Conservation (phyloP, 1,284 basidiomycete species). For the Trametes versicolor region DNA sequence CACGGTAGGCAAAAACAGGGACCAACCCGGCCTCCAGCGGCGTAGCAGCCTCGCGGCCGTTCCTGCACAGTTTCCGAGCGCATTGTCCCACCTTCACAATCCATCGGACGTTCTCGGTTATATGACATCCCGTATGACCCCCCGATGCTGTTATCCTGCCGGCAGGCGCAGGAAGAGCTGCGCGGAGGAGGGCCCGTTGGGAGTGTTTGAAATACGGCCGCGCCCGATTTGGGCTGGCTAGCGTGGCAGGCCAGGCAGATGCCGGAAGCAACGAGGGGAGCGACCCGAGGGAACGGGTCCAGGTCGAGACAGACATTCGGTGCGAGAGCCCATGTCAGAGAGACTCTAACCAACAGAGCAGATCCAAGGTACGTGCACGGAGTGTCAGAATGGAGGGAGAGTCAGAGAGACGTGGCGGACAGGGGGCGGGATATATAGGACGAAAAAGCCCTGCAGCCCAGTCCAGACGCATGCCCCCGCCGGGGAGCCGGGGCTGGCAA, state of each 20-base stretch:
- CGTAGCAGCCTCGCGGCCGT: too few relatives aligned
- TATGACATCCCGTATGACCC: background rate
- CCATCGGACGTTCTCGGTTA: background rate
- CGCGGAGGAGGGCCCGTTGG: background rate
- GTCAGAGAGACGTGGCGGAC: background rate
- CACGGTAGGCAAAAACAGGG: background rate
- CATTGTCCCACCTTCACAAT: background rate
- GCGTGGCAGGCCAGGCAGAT: constrained; percentile 10
- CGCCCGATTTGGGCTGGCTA: constrained; percentile 17
- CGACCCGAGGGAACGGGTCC: constrained; percentile 12
- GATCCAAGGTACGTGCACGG: background rate
- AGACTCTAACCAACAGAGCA: too few relatives aligned
- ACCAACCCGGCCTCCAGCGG: too few relatives aligned
- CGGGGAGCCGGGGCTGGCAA: constrained; percentile 17
- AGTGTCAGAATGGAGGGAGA: constrained; percentile 4
- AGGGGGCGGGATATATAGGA: constrained; percentile 14
- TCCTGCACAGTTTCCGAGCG: background rate
- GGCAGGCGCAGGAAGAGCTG: background rate
- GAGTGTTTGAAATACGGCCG: constrained; percentile 12
- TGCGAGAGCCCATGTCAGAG: background rate
- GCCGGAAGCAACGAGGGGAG: background rate
- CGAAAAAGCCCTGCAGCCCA: constrained; percentile 13
- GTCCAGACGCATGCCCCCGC: constrained; percentile 18
- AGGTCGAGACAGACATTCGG: background rate
- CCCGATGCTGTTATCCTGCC: background rate